A percentile compares a stretch with the other conserved stretches of the same genome.
These are phyloP conservation scores for Collybia mongolica DNA, from an alignment of 768 basidiomycete genomes.

Conservation along the genomic window DNA sequence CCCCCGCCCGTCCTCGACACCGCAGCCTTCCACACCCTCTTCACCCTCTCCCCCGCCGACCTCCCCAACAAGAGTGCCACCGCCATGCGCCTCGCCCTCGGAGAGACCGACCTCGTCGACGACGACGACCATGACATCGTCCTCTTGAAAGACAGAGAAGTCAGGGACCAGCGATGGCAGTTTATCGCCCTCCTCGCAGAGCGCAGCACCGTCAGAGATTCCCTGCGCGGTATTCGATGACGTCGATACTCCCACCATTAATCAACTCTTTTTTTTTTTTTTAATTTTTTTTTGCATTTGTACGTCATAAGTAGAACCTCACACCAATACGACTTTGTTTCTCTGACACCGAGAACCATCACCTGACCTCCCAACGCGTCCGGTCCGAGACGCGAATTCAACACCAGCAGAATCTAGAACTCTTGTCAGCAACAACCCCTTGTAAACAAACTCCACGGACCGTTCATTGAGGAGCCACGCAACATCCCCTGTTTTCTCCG, in stretches of 20 bases:
- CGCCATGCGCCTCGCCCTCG: slow-evolving; percentile 65
- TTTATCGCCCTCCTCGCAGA: slow-evolving; percentile 73
- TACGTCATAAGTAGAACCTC: too few species aligned
- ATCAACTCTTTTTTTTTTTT: not conserved
- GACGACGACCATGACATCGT: slow-evolving; percentile 51
- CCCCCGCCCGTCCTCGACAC: slow-evolving; percentile 54
- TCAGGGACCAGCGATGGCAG: slow-evolving; percentile 73
- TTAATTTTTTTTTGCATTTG: not conserved
- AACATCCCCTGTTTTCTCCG: slow-evolving; percentile 27
- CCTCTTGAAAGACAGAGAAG: slow-evolving; percentile 61
- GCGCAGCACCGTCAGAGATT: slow-evolving; percentile 68
- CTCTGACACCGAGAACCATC: too few species aligned
- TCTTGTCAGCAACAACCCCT: not conserved
- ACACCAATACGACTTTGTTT: too few species aligned
- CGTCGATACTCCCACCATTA: not conserved
- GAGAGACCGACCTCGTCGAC: slow-evolving; percentile 50
- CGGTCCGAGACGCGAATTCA: slow-evolving; percentile 11
- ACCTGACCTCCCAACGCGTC: too few species aligned
- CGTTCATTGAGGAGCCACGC: slow-evolving; percentile 52
- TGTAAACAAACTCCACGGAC: slow-evolving; percentile 21
- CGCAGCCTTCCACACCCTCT: slow-evolving; percentile 73
- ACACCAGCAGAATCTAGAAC: slow-evolving; percentile 40
- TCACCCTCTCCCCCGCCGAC: slow-evolving; percentile 73
- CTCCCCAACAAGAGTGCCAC: slow-evolving; percentile 80
- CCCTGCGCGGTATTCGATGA: slow-evolving; percentile 14